Evolutionary conservation across 352 stramenopile species (phyloP).

Genomic region (Globisporangium okanoganense): DNA sequence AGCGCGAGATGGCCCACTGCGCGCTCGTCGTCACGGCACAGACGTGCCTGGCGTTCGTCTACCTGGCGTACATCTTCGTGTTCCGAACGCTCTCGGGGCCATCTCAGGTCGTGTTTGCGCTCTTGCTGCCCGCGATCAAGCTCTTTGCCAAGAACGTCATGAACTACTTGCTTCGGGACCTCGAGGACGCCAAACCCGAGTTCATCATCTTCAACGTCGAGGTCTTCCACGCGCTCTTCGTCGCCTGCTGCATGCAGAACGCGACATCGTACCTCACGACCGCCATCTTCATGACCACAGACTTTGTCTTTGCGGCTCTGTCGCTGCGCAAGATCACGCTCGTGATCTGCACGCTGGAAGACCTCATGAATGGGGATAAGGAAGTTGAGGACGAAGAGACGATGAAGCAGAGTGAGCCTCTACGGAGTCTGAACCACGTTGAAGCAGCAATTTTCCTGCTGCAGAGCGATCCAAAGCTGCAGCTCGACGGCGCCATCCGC

Average conservation of each 20-base stretch:
- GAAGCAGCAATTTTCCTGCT: neutral
- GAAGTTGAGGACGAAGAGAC: neutral
- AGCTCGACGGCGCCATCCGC: neutral
- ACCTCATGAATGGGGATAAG: neutral
- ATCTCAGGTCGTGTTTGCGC: slow-evolving; percentile 16
- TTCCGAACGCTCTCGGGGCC: slow-evolving; percentile 17
- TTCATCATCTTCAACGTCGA: slow-evolving; percentile 53
- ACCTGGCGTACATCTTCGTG: slow-evolving; percentile 28
- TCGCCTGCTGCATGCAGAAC: no score
- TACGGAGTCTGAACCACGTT: neutral
- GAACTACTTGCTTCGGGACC: neutral
- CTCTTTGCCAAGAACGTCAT: slow-evolving; percentile 9
- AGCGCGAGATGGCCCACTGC: slow-evolving; percentile 2
- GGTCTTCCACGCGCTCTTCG: no score
- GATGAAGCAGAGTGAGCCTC: no score
- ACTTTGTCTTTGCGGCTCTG: slow-evolving; percentile 13
- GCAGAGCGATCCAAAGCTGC: neutral
- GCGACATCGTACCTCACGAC: slow-evolving; percentile 21
- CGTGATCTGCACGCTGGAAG: neutral
- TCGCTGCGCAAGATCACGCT: neutral
- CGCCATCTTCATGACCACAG: slow-evolving; percentile 25
- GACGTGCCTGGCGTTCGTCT: slow-evolving; percentile 17
- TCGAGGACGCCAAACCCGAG: slow-evolving; percentile 33
- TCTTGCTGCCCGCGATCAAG: slow-evolving; percentile 31
- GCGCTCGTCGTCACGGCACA: neutral